Evolutionary conservation across 75 land plant species (phyloP).

Genomic region (Sequoiadendron giganteum): DNA sequence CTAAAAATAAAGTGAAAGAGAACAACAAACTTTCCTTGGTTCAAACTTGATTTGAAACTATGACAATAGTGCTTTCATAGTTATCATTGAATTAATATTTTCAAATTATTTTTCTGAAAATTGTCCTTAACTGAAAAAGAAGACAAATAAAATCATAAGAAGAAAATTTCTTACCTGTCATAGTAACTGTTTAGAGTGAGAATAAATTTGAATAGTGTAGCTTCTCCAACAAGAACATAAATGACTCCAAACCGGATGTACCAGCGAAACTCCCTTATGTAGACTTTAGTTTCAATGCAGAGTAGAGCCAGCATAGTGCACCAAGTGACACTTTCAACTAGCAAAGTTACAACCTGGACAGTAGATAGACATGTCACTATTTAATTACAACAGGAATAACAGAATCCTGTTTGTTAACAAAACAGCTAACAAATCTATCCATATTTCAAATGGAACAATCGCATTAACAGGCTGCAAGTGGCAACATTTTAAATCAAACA

Average conservation of each 20-base stretch:
- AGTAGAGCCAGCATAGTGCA: slow-evolving; percentile 57
- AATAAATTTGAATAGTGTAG: slow-evolving; percentile 57
- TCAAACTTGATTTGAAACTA: background rate
- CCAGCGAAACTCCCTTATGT: slow-evolving; percentile 76
- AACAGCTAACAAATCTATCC: background rate
- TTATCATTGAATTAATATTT: background rate
- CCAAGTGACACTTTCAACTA: slow-evolving; percentile 68
- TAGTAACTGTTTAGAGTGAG: slow-evolving; percentile 53
- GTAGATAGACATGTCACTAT: background rate
- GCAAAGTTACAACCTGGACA: slow-evolving; percentile 58
- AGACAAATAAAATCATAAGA: background rate
- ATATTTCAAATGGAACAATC: background rate
- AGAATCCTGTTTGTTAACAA: background rate
- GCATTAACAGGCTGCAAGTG: background rate
- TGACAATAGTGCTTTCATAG: background rate
- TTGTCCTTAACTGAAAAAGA: background rate
- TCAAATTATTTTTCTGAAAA: background rate
- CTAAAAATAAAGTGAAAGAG: background rate
- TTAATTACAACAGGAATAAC: background rate
- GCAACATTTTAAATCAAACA: background rate
- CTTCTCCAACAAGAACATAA: slow-evolving; percentile 78
- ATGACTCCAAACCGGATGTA: slow-evolving; percentile 83
- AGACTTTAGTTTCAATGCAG: slow-evolving; percentile 66
- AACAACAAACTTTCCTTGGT: background rate
- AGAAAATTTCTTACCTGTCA: slow-evolving; percentile 38